Evolutionary conservation across 2,329 filamentous ascomycete species (phyloP).

Genomic region (Botryosphaeria dothidea): DNA sequence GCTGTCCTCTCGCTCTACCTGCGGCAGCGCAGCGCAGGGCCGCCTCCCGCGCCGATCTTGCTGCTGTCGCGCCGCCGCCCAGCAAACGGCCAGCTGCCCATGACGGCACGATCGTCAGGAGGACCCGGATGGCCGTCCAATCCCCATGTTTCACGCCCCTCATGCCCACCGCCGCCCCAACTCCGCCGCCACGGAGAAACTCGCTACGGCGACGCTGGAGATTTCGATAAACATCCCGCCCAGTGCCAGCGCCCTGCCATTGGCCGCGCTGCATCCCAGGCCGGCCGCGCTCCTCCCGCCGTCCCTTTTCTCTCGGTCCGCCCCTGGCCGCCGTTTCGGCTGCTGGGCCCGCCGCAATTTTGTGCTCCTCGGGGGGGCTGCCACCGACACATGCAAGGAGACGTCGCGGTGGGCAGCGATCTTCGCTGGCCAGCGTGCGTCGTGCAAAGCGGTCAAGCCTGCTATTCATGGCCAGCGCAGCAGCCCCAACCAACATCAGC

Average conservation of each 20-base stretch:
- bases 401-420: neutral
- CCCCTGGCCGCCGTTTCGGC: conserved; percentile 15
- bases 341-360: conserved; percentile 15
- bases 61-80: neutral
- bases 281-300: conserved; percentile 3
- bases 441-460: conserved; percentile 8
- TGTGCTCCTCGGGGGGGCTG: neutral
- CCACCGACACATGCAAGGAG: conserved; percentile 8
- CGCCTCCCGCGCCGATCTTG: conserved; percentile 12
- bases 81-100: neutral
- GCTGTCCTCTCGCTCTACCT: neutral
- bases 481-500: too few relatives aligned
- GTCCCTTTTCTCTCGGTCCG: conserved; percentile 13
- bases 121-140: neutral
- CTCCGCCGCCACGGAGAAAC: conserved; percentile 7
- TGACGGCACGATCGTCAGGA: conserved; percentile 18
- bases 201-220: conserved; percentile 3
- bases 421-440: neutral
- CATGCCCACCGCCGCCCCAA: neutral
- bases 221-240: conserved; percentile 13
- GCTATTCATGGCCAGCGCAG: neutral
- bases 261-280: neutral
- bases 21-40: neutral
- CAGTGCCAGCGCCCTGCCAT: neutral
- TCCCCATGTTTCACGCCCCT: conserved; percentile 15